phyloP scores from a whole-genome alignment of 768 basidiomycete species.

The Lentinula aciculospora region DNA sequence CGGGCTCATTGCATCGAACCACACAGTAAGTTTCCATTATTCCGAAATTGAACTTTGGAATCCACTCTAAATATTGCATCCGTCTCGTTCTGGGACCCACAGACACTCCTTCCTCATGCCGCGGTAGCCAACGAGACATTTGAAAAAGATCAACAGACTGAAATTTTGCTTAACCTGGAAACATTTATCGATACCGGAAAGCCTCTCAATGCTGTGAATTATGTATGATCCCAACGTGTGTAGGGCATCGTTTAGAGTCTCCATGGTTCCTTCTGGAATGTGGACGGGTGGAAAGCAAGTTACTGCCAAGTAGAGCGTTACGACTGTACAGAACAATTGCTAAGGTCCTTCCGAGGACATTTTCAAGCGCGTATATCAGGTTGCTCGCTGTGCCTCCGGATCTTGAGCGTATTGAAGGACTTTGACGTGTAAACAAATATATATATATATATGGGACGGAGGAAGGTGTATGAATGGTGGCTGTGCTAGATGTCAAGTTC shows the following conservation, averaged over 20 bases:
- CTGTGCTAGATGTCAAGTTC: too few species aligned
- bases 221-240: not conserved
- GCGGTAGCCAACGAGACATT: constrained; percentile 9
- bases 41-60: not conserved
- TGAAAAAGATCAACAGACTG: constrained; percentile 7
- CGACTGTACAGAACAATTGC: too few species aligned
- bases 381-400: too few species aligned
- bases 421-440: too few species aligned
- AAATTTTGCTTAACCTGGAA: constrained; percentile 5
- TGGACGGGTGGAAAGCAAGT: too few species aligned
- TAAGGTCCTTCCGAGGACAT: too few species aligned
- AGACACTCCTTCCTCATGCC: constrained; percentile 5
- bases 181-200: constrained; percentile 6
- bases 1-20: constrained; percentile 6
- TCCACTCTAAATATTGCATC: too few species aligned
- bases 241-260: not conserved
- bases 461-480: not conserved
- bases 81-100: not conserved
- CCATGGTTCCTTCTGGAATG: too few species aligned
- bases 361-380: too few species aligned
- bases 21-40: not conserved
- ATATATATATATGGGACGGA: too few species aligned
- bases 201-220: constrained; percentile 6
- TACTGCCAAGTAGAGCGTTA: too few species aligned
- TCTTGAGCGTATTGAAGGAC: too few species aligned